Conservation (phyloP, 176 grass and related monocot genomes). For the Tillandsia fasciculata region DNA sequence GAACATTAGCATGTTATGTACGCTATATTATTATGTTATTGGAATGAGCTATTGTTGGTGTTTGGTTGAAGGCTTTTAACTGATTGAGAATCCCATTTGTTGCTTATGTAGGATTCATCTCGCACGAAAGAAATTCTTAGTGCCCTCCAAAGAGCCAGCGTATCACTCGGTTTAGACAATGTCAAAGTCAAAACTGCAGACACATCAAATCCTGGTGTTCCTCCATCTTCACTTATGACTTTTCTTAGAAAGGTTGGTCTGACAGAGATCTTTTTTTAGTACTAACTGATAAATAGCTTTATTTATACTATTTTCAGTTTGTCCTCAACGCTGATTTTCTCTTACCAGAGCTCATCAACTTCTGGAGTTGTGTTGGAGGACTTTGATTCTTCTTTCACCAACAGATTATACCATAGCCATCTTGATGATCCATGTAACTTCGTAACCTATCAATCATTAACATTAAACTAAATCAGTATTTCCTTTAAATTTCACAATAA, state of each 20-base stretch:
- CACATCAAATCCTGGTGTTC: conserved; percentile 77
- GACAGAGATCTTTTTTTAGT: conserved; percentile 2
- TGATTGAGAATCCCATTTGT: conserved; percentile 14
- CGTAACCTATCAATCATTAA: conserved; percentile 14
- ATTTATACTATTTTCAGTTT: no score
- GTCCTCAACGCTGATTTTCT: neutral
- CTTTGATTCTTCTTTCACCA: conserved; percentile 76
- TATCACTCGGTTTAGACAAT: conserved; percentile 80
- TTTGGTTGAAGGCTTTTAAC: neutral
- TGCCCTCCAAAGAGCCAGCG: conserved; percentile 63
- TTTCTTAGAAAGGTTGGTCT: conserved; percentile 74
- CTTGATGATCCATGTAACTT: conserved; percentile 62
- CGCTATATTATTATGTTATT: neutral
- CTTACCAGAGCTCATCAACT: conserved; percentile 64
- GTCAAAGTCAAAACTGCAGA: conserved; percentile 68
- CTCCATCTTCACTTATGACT: conserved; percentile 84
- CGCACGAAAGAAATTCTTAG: conserved; percentile 59
- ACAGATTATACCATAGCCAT: conserved; percentile 81
- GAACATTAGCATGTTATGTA: no score
- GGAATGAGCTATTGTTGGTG: neutral
- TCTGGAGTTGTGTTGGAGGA: conserved; percentile 93
- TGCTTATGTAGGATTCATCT: conserved; percentile 49
- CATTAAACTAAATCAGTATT: neutral
- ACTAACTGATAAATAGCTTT: neutral
- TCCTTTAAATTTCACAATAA: neutral